These are phyloP conservation scores for Colletotrichum gloeosporioides DNA, from an alignment of 2,329 filamentous ascomycete genomes.

Conservation along the genomic window DNA sequence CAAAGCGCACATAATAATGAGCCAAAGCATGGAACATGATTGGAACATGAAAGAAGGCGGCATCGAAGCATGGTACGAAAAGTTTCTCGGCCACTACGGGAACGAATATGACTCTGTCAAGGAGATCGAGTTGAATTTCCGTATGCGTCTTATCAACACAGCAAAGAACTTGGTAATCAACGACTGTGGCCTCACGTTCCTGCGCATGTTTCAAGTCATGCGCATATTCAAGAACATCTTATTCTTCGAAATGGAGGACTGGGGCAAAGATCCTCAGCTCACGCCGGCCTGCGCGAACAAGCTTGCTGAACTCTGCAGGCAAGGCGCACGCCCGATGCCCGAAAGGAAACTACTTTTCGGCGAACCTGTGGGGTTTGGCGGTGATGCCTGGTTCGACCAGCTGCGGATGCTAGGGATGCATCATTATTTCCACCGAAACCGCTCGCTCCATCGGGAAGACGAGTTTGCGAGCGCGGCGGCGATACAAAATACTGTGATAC, in stretches of 20 bases:
- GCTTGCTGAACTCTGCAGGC: neutral
- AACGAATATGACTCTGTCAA: neutral
- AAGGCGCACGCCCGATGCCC: neutral
- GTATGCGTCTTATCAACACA: neutral
- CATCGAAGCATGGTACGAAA: neutral
- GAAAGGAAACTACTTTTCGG: neutral
- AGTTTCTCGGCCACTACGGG: neutral
- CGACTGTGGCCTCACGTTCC: neutral
- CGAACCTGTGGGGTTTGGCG: neutral
- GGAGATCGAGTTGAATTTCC: neutral
- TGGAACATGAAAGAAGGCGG: neutral
- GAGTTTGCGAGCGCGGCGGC: neutral
- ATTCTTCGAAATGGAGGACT: neutral
- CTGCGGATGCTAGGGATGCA: neutral
- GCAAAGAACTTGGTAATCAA: neutral
- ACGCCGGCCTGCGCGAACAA: neutral
- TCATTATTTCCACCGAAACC: neutral
- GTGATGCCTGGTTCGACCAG: neutral
- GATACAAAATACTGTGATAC: neutral
- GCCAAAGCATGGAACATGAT: neutral
- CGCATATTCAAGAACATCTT: neutral
- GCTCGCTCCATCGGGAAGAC: neutral
- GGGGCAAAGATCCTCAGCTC: neutral
- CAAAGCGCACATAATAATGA: too few relatives aligned
- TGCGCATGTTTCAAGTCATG: neutral